A percentile compares a stretch with the other conserved stretches of the same genome.
phyloP scores from a whole-genome alignment of 352 stramenopile species.

The Phytophthora lateralis region DNA sequence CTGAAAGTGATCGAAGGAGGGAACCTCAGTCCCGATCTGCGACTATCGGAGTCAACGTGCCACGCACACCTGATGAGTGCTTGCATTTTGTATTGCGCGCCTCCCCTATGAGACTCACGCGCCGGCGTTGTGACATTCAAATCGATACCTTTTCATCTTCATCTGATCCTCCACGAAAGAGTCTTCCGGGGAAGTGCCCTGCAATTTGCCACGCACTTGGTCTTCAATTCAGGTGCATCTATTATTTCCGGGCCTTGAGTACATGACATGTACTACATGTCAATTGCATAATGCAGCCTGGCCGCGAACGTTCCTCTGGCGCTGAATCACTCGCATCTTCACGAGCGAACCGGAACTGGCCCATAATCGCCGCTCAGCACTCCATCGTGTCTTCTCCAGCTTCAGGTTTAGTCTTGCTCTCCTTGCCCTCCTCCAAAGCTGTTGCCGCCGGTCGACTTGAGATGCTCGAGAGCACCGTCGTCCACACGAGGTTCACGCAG shows the following conservation, averaged over 20 bases:
- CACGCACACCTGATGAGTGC: conserved; percentile 27
- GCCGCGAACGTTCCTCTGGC: too few species aligned
- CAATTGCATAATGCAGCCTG: background rate
- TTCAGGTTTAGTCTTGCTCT: background rate
- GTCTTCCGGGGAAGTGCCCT: background rate
- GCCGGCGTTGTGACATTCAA: conserved; percentile 36
- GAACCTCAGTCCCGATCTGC: conserved; percentile 6
- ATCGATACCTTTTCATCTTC: conserved; percentile 30
- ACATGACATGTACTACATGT: too few species aligned
- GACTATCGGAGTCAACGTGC: conserved; percentile 8
- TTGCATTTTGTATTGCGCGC: conserved; percentile 34
- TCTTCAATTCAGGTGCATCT: background rate
- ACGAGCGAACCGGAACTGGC: too few species aligned
- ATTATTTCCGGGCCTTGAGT: conserved; percentile 5
- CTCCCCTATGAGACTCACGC: conserved; percentile 30
- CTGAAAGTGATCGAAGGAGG: conserved; percentile 14
- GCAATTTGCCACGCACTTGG: background rate
- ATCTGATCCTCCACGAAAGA: conserved; percentile 13
- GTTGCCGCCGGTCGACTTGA: conserved; percentile 21
- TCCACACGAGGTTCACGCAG: conserved; percentile 53
- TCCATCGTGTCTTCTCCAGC: conserved; percentile 9
- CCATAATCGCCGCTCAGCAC: conserved; percentile 2
- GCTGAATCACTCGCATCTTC: background rate
- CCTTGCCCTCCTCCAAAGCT: conserved; percentile 8
- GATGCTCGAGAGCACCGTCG: conserved; percentile 44